Evolutionary conservation across 352 stramenopile species (phyloP).

Genomic region (Pythium aristosporum): DNA sequence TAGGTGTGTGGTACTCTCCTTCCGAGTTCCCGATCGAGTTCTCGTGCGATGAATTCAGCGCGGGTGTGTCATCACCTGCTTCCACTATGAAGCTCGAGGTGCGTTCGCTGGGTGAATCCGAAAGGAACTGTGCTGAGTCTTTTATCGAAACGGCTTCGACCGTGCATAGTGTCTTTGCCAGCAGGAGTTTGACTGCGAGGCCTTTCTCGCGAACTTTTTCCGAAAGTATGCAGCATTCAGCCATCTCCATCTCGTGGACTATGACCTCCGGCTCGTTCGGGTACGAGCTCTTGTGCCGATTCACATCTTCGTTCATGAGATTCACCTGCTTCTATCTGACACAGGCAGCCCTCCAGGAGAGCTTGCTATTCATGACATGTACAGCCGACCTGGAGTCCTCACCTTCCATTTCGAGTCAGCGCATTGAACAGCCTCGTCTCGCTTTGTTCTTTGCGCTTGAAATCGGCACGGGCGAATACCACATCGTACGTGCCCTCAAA

Average conservation of each 20-base stretch:
- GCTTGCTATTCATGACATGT: slow-evolving; percentile 47
- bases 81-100: slow-evolving; percentile 6
- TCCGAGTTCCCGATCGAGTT: slow-evolving; percentile 27
- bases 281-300: slow-evolving; percentile 28
- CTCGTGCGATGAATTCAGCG: neutral
- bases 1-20: slow-evolving; percentile 20
- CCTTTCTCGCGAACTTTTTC: slow-evolving; percentile 51
- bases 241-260: slow-evolving; percentile 52
- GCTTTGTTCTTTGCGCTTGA: slow-evolving; percentile 51
- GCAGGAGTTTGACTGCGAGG: slow-evolving; percentile 57
- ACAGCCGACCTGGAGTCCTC: slow-evolving; percentile 39
- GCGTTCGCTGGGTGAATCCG: neutral
- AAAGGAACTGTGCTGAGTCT: neutral
- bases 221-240: slow-evolving; percentile 40
- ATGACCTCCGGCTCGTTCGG: slow-evolving; percentile 53
- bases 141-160: neutral
- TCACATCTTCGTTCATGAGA: no score
- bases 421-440: slow-evolving; percentile 18
- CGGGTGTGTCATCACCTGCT: neutral
- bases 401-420: slow-evolving; percentile 5
- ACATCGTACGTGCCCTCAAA: slow-evolving; percentile 48
- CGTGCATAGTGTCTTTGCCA: slow-evolving; percentile 37
- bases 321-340: neutral
- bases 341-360: slow-evolving; percentile 33
- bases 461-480: slow-evolving; percentile 38